Base-by-base conservation (phyloP, 805 yeast genomes). In the Priceomyces carsonii region DNA sequence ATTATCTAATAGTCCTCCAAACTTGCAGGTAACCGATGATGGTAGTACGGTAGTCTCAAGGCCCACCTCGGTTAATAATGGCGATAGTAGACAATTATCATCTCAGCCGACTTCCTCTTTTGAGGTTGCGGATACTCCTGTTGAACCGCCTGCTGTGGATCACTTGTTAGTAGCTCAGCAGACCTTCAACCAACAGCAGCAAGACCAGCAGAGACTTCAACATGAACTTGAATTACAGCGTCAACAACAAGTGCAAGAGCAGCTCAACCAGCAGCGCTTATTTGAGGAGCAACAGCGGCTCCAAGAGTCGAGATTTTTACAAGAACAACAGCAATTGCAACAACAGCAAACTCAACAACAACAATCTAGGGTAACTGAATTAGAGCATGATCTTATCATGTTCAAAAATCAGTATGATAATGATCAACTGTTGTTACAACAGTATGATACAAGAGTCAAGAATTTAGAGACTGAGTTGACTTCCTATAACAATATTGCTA, bases 371-470 rank as follows among this genome's bases (percentile, higher is more conserved):
- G 86, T 80, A 20, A 80, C 90, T 0, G 90, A 85, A 45, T 67
- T 86, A 36, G 95, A 89, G 56, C 82, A 87, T 47, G 95, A 89
- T 55, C 59, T 90, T 32, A 65, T 85, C 24, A 76, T 80, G 44
- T 67, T 88, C 45, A 77, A 81, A 45, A 85, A 82, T 23, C 96
- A 88, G 51, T 86, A 84, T 51, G 95, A 89, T 46, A 85, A 80
- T 47, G 95, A 87, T 55, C 96, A 87, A 57, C 69, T 78, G 45
- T 67, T 90, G 65, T 71, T 90, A 35, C 87, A 83, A 56, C 95
- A 88, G 57, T 90, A 90, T 55, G 97, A 90, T 57, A 74, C 80
- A 42, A 71, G 95, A 38, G 95, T 90, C 6, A 83, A 83, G 57
- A 77, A 83, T 16, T 71, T 90, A 43, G 97, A 90, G 61, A 66